These are phyloP conservation scores for Juglanconis sp. DNA, from an alignment of 2,329 filamentous ascomycete species.

Conservation along the genomic window DNA sequence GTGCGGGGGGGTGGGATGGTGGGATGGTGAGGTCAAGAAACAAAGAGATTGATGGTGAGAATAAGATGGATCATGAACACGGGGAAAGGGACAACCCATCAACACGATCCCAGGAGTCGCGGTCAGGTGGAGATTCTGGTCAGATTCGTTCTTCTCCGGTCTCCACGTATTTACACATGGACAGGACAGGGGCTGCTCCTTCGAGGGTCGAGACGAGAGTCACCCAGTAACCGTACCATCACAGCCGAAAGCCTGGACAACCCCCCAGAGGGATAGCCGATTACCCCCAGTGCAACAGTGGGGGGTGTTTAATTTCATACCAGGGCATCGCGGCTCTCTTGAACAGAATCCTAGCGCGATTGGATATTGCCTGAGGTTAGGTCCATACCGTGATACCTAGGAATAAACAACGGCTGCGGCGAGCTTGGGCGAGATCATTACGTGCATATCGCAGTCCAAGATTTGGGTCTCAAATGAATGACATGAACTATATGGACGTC, in stretches of 20 bases:
- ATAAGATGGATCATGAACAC: neutral
- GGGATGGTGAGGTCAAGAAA: neutral
- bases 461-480: neutral
- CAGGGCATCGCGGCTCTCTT: no score
- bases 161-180: neutral
- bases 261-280: no score
- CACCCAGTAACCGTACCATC: no score
- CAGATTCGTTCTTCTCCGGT: neutral
- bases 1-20: neutral
- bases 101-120: neutral
- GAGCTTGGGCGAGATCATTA: neutral
- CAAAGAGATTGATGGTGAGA: conserved; percentile 9
- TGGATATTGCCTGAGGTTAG: neutral
- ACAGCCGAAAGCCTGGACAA: neutral
- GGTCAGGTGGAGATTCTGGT: neutral
- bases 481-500: neutral
- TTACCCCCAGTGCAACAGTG: neutral
- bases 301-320: neutral
- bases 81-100: conserved; percentile 1
- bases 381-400: neutral
- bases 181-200: neutral
- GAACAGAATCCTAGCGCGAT: no score
- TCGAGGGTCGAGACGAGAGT: neutral
- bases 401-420: neutral
- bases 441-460: neutral